Base-by-base conservation (phyloP, 2,329 filamentous ascomycete genomes). In the Plenodomus lindquistii region DNA sequence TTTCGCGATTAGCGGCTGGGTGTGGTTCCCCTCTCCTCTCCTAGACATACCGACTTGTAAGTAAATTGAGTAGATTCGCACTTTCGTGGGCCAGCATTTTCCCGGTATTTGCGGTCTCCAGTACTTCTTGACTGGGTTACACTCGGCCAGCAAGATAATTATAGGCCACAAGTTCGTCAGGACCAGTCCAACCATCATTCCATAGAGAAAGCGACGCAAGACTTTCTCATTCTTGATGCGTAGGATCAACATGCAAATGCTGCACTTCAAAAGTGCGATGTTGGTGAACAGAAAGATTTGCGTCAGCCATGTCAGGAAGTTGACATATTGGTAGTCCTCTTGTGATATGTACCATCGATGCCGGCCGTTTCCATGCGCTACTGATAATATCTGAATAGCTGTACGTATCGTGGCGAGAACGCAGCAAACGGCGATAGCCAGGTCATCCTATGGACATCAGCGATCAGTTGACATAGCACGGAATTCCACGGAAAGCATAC, bases 221-320 rank as follows among this genome's bases (percentile, higher is more conserved):
- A 42, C 39, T 40, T 40, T 63, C 2, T 70, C 69, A 37, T 72
- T 62, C 49, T 76, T 75, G 58, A 77, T 75, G 13, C 75, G 70
- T 3, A 77, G 55, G 1, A 77, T 55, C 8, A 78, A 59, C 11
- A 77, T 50, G 54, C 74, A 67, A 41, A 77, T 76, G 3, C 73
- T 77, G 21, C 72, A 62, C 47, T 77, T 77, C 38, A 77, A 62
- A 1, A 77, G 45, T 34, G 69, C 73, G 27, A 76, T 69, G 35
- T 66, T 69, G 10, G 63, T 58, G 48, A 77, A 78, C 2, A 77
- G 66, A 17, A 75, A 59, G 13, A 77, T 61, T 57, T 77, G 74
- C 3, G 70, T 72, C 37, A 69, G 59, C 73, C 73, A 77, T 1
- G 70, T 70, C 3, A 71, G 62, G 58, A 72, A 71, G 50, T 71